Conservation (phyloP, 2,329 filamentous ascomycete genomes). For the Epichloe gansuensis region DNA sequence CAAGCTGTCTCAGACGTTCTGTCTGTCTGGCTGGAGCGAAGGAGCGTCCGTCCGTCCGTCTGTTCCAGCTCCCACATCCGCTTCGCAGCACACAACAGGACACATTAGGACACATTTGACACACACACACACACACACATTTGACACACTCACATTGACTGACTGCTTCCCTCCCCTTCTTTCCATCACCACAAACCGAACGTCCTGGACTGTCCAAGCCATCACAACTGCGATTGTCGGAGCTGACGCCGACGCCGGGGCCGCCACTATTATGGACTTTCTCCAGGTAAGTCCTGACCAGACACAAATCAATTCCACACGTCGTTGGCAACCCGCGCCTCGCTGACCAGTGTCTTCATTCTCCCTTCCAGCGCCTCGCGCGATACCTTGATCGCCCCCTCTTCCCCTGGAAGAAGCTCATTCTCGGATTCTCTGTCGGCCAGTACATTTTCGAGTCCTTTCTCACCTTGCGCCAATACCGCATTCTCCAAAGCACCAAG, state of each 20-base stretch:
- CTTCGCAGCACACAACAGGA: background rate
- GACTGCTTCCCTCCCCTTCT: background rate
- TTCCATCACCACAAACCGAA: background rate
- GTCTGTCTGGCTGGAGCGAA: too few species aligned
- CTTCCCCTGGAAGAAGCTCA: constrained; percentile 96
- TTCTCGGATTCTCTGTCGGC: constrained; percentile 84
- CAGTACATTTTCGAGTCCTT: constrained; percentile 86
- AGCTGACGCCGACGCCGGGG: background rate
- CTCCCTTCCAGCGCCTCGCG: constrained; percentile 50
- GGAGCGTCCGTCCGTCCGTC: too few species aligned
- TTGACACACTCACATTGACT: too few species aligned
- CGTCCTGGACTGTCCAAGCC: constrained; percentile 1
- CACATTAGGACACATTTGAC: too few species aligned
- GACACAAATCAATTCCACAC: too few species aligned
- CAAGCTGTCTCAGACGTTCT: background rate
- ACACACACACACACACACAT: too few species aligned
- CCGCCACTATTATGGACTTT: constrained; percentile 28
- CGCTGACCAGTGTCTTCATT: background rate
- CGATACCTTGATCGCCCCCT: constrained; percentile 77
- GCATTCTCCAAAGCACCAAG: constrained; percentile 64
- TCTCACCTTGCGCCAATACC: constrained; percentile 81
- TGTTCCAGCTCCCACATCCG: background rate
- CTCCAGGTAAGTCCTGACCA: constrained; percentile 25
- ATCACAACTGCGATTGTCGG: background rate
- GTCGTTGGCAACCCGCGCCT: background rate